Base-by-base conservation (phyloP, 2,329 filamentous ascomycete species). In the Cladosporium sp. region DNA sequence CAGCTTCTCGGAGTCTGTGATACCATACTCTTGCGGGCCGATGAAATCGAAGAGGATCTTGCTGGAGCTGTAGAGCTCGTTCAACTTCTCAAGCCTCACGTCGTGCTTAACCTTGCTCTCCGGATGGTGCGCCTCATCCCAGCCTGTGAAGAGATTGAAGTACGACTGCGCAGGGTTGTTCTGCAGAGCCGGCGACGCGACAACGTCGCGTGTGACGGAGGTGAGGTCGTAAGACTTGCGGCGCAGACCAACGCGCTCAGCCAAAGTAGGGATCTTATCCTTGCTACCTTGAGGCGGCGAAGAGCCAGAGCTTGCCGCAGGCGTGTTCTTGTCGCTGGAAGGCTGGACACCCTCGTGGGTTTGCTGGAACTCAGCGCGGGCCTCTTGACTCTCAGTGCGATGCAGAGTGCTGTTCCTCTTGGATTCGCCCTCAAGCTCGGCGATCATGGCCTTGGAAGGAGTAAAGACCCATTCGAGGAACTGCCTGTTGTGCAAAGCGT, bases 1-100 rank as follows among this genome's bases (percentile, higher is more conserved):
- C n/a, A 98, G 81, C 76, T 98, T 98, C 72, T 98, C 93, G 54
- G 84, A 86, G 65, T 96, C 87, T 3, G 87, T 89, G 60, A 98
- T 98, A 50, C 93, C 93, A 66, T 98, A 98, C 70, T 98, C 93
- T 65, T 98, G 93, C 1, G 93, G 93, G 51, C 93, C 95, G 63
- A 98, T 95, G 68, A 96, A 98, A 71, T 98, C 93, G 65, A 98
- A 98, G 11, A 98, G 75, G 10, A 97, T 85, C 72, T 98, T 98
- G 53, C 89, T 89, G 43, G 96, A 78, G 61, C 89, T 89, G 72
- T 97, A 98, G 52, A 98, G 77, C 70, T 98, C 91, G 57, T 93
- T 84, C 41, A 98, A 78, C 56, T 93, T 93, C 60, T 91, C 86
- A 10, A 97, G 84, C 5, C 90, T 82, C 31, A 83, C 86, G 64